A percentile compares a stretch with the other conserved stretches of the same genome.
Evolutionary conservation across 768 basidiomycete species (phyloP).

Genomic region (Psilocybe subaeruginosa): DNA sequence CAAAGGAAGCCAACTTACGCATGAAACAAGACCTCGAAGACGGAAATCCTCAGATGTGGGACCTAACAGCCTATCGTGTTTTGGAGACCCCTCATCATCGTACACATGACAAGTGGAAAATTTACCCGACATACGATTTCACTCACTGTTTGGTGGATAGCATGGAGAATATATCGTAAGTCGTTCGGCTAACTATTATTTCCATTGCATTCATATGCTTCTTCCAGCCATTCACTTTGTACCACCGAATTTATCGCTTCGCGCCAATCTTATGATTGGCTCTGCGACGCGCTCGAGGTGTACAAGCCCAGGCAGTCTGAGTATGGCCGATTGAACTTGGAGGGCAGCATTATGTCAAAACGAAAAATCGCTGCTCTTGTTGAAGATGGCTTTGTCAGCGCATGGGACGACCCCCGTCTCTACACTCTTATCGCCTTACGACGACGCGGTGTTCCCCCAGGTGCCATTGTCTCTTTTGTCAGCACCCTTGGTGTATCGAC

Average conservation of each 20-base stretch:
- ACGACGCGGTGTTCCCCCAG: slow-evolving; percentile 95
- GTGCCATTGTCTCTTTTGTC: slow-evolving; percentile 92
- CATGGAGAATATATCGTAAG: slow-evolving; percentile 98
- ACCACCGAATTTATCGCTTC: slow-evolving; percentile 96
- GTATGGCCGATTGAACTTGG: slow-evolving; percentile 89
- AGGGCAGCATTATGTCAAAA: slow-evolving; percentile 96
- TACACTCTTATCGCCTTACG: slow-evolving; percentile 97
- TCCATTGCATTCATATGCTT: neutral
- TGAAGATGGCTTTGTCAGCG: slow-evolving; percentile 78
- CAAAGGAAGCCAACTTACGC: slow-evolving; percentile 89
- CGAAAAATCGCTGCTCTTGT: slow-evolving; percentile 93
- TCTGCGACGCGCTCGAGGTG: slow-evolving; percentile 95
- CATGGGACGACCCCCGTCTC: slow-evolving; percentile 97
- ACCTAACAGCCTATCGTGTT: slow-evolving; percentile 94
- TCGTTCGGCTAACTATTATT: slow-evolving; percentile 18
- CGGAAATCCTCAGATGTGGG: slow-evolving; percentile 99
- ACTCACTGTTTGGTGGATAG: slow-evolving; percentile 98
- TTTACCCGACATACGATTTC: slow-evolving; percentile 99
- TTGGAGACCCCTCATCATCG: slow-evolving; percentile 91
- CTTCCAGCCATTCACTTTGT: slow-evolving; percentile 90
- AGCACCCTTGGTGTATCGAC: slow-evolving; percentile 94
- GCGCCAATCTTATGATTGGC: slow-evolving; percentile 98
- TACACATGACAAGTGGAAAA: slow-evolving; percentile 91
- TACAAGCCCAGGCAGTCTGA: slow-evolving; percentile 98
- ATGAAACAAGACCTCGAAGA: slow-evolving; percentile 97